These are phyloP conservation scores for Funneliformis geosporum DNA, from an alignment of 192 early-diverging fungal species.

Conservation along the genomic window DNA sequence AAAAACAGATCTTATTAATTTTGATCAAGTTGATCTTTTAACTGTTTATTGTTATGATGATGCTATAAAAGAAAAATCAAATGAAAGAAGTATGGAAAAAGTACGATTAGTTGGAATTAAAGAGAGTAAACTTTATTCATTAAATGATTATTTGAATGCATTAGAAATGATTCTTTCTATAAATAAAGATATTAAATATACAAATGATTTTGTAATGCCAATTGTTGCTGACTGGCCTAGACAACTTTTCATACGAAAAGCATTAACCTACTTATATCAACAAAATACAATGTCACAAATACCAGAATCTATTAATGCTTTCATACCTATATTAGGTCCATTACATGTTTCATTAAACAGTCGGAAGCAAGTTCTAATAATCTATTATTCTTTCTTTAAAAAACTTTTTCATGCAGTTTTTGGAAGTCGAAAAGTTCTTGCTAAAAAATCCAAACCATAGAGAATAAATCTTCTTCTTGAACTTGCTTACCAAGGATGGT, in stretches of 20 bases:
- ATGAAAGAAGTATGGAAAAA: not conserved
- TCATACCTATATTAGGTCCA: constrained; percentile 9
- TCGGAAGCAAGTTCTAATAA: not conserved
- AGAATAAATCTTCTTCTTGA: constrained; percentile 6
- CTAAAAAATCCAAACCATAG: constrained; percentile 3
- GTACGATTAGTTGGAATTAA: not conserved
- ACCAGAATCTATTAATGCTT: not conserved
- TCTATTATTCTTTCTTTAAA: constrained; percentile 8
- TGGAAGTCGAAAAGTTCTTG: not conserved
- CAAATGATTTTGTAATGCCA: not conserved
- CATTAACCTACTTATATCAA: not conserved
- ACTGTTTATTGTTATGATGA: constrained; percentile 5
- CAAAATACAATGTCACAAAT: not conserved
- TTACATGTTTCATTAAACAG: constrained; percentile 6
- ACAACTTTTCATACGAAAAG: constrained; percentile 21
- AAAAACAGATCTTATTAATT: not conserved
- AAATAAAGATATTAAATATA: not conserved
- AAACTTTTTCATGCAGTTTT: constrained; percentile 8
- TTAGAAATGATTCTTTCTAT: not conserved
- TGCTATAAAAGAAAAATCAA: not conserved
- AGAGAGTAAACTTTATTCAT: not conserved
- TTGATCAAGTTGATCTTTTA: not conserved
- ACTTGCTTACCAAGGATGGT: not conserved
- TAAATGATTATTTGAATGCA: not conserved
- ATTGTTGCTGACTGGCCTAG: constrained; percentile 16